Evolutionary conservation across 768 basidiomycete species (phyloP).

Genomic region (Phanerodontia chrysosporium): DNA sequence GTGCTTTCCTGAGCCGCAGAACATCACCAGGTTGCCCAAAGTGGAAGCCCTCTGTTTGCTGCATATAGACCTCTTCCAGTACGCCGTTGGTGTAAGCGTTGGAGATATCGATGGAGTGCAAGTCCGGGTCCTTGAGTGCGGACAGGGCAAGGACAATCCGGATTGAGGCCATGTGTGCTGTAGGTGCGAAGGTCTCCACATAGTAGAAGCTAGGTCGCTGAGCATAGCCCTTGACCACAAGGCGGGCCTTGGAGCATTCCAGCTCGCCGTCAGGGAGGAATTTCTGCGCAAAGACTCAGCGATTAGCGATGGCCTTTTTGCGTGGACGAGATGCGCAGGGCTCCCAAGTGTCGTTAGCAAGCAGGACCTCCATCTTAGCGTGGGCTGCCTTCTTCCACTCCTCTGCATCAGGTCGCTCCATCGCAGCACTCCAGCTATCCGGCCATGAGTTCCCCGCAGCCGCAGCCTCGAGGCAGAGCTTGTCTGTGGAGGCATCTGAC

Average conservation of each 20-base stretch:
- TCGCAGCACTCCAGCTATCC: neutral
- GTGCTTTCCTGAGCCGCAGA: constrained; percentile 20
- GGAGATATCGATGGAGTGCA: constrained; percentile 25
- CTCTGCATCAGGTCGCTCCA: neutral
- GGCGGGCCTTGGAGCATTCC: too few species aligned
- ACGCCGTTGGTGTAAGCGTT: constrained; percentile 20
- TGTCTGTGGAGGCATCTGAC: too few species aligned
- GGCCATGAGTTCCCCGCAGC: neutral
- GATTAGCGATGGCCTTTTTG: constrained; percentile 3
- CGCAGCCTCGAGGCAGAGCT: too few species aligned
- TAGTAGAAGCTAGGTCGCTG: too few species aligned
- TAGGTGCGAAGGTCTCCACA: too few species aligned
- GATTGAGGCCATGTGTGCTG: too few species aligned
- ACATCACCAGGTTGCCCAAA: neutral
- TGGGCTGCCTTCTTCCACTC: neutral
- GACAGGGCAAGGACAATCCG: constrained; percentile 25
- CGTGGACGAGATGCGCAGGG: neutral
- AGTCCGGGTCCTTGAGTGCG: constrained; percentile 16
- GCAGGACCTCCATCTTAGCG: neutral
- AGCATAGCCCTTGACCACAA: too few species aligned
- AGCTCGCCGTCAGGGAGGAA: too few species aligned
- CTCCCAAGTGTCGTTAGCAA: neutral
- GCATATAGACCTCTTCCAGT: too few species aligned
- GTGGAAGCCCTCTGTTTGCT: constrained; percentile 23
- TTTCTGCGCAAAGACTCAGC: too few species aligned